phyloP scores from a whole-genome alignment of 192 early-diverging fungal genomes.

The Backusella westeae region DNA sequence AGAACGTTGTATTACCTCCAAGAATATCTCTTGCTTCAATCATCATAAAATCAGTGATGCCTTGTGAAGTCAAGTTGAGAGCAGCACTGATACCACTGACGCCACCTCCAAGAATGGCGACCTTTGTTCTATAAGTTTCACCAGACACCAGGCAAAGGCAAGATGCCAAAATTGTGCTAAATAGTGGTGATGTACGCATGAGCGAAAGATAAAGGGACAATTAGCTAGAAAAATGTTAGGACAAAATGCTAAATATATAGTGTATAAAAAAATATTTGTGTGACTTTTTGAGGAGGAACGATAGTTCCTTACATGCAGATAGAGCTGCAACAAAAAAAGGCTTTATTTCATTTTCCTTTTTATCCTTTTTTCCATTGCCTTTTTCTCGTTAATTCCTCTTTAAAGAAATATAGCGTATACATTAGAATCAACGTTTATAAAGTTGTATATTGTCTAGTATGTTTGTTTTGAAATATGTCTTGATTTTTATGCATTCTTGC shows the following conservation, averaged over 20 bases:
- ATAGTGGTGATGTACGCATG: not conserved
- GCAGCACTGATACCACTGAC: slow-evolving; percentile 39
- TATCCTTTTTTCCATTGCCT: not conserved
- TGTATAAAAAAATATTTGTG: not conserved
- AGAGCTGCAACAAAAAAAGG: not conserved
- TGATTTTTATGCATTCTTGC: not conserved
- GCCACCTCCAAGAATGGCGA: slow-evolving; percentile 42
- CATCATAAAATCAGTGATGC: slow-evolving; percentile 38
- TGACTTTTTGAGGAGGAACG: not conserved
- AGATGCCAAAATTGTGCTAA: not conserved
- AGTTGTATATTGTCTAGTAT: not conserved
- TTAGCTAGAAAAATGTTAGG: not conserved
- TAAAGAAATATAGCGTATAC: not conserved
- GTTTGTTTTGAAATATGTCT: not conserved
- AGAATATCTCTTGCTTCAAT: slow-evolving; percentile 33
- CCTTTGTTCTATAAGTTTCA: slow-evolving; percentile 26
- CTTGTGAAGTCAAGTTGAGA: slow-evolving; percentile 22
- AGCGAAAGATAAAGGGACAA: not conserved
- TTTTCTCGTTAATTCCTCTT: not conserved
- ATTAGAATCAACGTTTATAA: not conserved
- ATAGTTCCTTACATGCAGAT: not conserved
- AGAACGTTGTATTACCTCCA: slow-evolving; percentile 16
- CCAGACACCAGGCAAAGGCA: not conserved
- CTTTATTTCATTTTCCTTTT: not conserved
- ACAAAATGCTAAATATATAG: not conserved